Conservation (phyloP, 441 rosid genomes). For the Aquilaria agallochum region DNA sequence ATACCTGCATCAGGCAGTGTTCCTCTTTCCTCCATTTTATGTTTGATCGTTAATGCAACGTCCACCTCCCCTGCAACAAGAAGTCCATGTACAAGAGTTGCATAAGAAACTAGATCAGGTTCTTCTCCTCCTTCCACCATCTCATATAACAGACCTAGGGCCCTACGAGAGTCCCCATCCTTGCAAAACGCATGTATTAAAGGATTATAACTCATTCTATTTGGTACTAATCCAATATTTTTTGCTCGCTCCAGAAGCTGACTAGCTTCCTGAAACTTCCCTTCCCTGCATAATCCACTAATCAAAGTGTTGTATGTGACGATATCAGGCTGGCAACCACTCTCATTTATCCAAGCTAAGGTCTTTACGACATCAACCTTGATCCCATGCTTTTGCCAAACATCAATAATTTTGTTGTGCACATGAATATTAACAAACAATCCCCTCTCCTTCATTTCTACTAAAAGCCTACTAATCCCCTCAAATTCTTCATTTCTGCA, state of each 20-base stretch:
- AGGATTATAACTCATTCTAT: constrained; percentile 56
- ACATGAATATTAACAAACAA: constrained; percentile 38
- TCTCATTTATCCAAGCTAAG: constrained; percentile 44
- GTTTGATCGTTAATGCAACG: constrained; percentile 48
- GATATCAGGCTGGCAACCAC: constrained; percentile 61
- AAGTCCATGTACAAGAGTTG: constrained; percentile 74
- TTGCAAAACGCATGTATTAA: constrained; percentile 50
- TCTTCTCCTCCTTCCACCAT: constrained; percentile 68
- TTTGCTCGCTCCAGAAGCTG: constrained; percentile 53
- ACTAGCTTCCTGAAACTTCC: constrained; percentile 48
- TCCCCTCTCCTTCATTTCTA: constrained; percentile 70
- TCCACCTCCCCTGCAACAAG: constrained; percentile 61
- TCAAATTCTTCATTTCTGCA: constrained; percentile 56
- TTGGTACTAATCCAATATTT: constrained; percentile 44
- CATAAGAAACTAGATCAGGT: constrained; percentile 72
- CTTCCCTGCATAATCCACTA: constrained; percentile 49
- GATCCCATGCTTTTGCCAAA: constrained; percentile 46
- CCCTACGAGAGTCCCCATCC: constrained; percentile 42
- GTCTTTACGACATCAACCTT: constrained; percentile 34
- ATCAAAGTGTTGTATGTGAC: constrained; percentile 64
- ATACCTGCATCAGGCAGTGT: constrained; percentile 69
- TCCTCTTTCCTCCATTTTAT: constrained; percentile 59
- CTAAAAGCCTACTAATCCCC: constrained; percentile 48
- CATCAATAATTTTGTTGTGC: constrained; percentile 56
- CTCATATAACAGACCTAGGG: constrained; percentile 52